Evolutionary conservation across 352 stramenopile species (phyloP).

Genomic region (Globisporangium viniferum): DNA sequence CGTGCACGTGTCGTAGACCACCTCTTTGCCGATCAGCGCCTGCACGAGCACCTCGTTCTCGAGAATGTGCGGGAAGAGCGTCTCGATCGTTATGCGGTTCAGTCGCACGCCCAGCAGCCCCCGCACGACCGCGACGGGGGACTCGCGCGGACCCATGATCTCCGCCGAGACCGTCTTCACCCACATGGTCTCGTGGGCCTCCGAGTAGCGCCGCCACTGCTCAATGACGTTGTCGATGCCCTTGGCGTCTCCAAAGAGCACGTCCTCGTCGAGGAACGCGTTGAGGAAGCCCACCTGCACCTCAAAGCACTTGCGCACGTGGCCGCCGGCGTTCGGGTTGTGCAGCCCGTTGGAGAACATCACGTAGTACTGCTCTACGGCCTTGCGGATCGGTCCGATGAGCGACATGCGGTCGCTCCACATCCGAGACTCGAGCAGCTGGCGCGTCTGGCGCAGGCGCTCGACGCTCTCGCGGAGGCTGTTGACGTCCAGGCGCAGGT

Average conservation of each 20-base stretch:
- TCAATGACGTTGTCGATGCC: constrained; percentile 44
- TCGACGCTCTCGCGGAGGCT: constrained; percentile 54
- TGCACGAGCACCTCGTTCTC: constrained; percentile 52
- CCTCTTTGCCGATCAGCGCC: constrained; percentile 43
- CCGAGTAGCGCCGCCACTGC: constrained; percentile 62
- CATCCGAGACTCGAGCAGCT: constrained; percentile 44
- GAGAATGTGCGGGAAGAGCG: constrained; percentile 66
- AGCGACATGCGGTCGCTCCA: constrained; percentile 37
- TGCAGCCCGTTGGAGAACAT: constrained; percentile 58
- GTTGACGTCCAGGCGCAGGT: constrained; percentile 65
- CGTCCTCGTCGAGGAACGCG: constrained; percentile 45
- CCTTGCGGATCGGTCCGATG: constrained; percentile 37
- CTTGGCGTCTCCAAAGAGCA: constrained; percentile 32
- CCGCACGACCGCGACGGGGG: constrained; percentile 49
- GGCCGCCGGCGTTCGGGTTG: constrained; percentile 33
- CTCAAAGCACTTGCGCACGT: constrained; percentile 42
- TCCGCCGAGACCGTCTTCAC: constrained; percentile 31
- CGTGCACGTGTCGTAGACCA: constrained; percentile 53
- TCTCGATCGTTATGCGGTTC: constrained; percentile 52
- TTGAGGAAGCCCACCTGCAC: constrained; percentile 50
- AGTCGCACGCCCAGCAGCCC: constrained; percentile 40
- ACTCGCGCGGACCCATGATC: constrained; percentile 41
- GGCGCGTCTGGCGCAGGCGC: constrained; percentile 35
- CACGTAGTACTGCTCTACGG: constrained; percentile 60
- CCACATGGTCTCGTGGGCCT: constrained; percentile 45